Conservation (phyloP, 805 yeast species). For the Wickerhamomyces chambardii region DNA sequence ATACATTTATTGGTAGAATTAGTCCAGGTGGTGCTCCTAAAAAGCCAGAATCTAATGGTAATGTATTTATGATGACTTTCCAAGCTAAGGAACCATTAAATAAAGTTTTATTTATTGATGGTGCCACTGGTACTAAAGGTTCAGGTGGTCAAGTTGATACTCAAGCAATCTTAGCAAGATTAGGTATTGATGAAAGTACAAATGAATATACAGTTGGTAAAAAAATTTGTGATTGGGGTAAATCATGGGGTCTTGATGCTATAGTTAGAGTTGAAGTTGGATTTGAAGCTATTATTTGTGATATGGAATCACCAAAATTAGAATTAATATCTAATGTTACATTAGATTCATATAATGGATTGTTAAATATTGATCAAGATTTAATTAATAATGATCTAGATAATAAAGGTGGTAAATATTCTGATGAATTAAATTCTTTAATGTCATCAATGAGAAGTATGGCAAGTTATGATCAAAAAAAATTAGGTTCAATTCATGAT, state of each 20-base stretch:
- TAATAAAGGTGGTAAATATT: conserved; percentile 5
- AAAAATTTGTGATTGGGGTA: conserved; percentile 31
- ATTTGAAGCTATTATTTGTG: conserved; percentile 51
- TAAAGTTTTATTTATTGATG: conserved; percentile 44
- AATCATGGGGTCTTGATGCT: conserved; percentile 45
- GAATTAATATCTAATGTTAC: conserved; percentile 37
- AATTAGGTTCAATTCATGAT: conserved; percentile 38
- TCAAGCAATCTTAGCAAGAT: conserved; percentile 32
- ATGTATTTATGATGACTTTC: conserved; percentile 32
- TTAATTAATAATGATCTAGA: conserved; percentile 1
- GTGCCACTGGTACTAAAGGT: conserved; percentile 60
- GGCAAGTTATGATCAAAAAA: conserved; percentile 33
- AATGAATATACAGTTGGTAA: conserved; percentile 38
- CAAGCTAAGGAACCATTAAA: conserved; percentile 36
- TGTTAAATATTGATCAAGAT: conserved; percentile 16
- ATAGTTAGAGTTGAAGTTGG: conserved; percentile 50
- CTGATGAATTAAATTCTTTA: conserved; percentile 13
- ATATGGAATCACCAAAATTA: conserved; percentile 34
- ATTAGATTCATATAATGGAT: conserved; percentile 24
- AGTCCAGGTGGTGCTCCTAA: neutral
- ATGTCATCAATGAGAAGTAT: conserved; percentile 17
- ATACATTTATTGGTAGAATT: neutral
- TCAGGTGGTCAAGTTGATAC: conserved; percentile 54
- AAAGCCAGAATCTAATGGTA: conserved; percentile 1
- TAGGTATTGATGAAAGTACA: conserved; percentile 18